Conservation (phyloP, 1,139 yeast genomes). For the Yamadazyma taylorii region DNA sequence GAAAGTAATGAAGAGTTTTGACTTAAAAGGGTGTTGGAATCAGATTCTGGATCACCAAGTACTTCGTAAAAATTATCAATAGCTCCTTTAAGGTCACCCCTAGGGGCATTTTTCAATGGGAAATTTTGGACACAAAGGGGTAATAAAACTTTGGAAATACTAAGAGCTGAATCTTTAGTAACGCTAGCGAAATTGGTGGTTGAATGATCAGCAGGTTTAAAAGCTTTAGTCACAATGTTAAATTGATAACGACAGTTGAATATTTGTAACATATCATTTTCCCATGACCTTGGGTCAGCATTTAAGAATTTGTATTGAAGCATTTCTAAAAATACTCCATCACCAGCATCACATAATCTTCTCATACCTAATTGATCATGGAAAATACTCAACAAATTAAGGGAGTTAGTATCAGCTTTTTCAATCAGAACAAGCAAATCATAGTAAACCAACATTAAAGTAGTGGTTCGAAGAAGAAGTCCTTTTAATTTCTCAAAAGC, state of each 20-base stretch:
- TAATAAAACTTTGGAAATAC: slow-evolving; percentile 60
- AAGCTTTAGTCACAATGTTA: slow-evolving; percentile 55
- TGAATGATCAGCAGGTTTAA: slow-evolving; percentile 66
- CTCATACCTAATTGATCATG: slow-evolving; percentile 77
- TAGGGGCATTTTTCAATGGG: slow-evolving; percentile 56
- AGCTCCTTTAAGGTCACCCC: slow-evolving; percentile 69
- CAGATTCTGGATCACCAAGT: slow-evolving; percentile 63
- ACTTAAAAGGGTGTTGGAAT: slow-evolving; percentile 30
- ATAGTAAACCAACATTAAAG: slow-evolving; percentile 38
- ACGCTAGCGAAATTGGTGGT: slow-evolving; percentile 45
- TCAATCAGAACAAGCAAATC: slow-evolving; percentile 12
- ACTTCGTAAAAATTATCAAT: slow-evolving; percentile 74
- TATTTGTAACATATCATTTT: slow-evolving; percentile 67
- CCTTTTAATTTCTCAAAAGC: slow-evolving; percentile 52
- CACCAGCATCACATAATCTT: slow-evolving; percentile 64
- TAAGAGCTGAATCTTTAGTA: slow-evolving; percentile 48
- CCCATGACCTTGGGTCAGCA: slow-evolving; percentile 35
- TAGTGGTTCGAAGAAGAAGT: slow-evolving; percentile 43
- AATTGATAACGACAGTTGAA: slow-evolving; percentile 78
- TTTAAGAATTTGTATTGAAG: slow-evolving; percentile 55
- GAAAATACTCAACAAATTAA: slow-evolving; percentile 51
- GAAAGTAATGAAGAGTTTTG: slow-evolving; percentile 49
- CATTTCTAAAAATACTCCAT: slow-evolving; percentile 62
- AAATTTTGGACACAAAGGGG: slow-evolving; percentile 61
- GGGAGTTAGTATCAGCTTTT: too few relatives aligned